phyloP scores from a whole-genome alignment of 2,329 filamentous ascomycete species.

The Capronia epimyces region DNA sequence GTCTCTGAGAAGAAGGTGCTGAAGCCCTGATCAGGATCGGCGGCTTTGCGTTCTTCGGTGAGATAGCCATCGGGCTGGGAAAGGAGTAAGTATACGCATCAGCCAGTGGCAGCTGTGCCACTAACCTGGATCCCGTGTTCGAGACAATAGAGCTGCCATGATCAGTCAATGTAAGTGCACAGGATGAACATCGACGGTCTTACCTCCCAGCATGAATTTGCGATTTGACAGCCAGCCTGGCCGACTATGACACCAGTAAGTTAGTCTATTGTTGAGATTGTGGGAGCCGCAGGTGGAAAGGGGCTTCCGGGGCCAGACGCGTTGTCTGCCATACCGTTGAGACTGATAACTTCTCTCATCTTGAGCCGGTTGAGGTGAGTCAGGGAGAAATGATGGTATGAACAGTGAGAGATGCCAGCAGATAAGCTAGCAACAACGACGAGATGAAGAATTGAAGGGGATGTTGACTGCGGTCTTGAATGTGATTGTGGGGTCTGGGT shows the following conservation, averaged over 20 bases:
- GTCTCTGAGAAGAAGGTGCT: slow-evolving; percentile 99
- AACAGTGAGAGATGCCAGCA: slow-evolving; percentile 8
- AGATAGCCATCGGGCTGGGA: slow-evolving; percentile 92
- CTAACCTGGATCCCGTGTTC: slow-evolving; percentile 98
- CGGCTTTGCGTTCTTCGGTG: slow-evolving; percentile 93
- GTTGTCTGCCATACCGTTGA: slow-evolving; percentile 71
- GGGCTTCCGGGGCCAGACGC: slow-evolving; percentile 25
- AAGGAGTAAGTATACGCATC: slow-evolving; percentile 24
- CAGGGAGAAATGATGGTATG: slow-evolving; percentile 8
- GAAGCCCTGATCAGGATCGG: slow-evolving; percentile 93
- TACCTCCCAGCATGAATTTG: slow-evolving; percentile 99
- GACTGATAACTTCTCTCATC: slow-evolving; percentile 99
- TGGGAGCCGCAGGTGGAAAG: slow-evolving; percentile 20
- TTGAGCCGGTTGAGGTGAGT: slow-evolving; percentile 36
- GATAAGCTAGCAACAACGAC: slow-evolving; percentile 10
- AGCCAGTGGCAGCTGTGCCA: slow-evolving; percentile 27
- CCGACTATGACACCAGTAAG: slow-evolving; percentile 66
- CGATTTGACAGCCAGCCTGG: slow-evolving; percentile 99
- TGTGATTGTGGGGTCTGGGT: slow-evolving; percentile 22
- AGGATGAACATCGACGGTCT: slow-evolving; percentile 35
- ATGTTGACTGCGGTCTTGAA: slow-evolving; percentile 20
- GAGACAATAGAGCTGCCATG: slow-evolving; percentile 88
- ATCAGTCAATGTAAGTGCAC: slow-evolving; percentile 31
- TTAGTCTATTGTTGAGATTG: slow-evolving; percentile 45
- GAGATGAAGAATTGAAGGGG: slow-evolving; percentile 23